Percentiles rank a stretch among this genome's conserved stretches.
Conservation (phyloP, 1,284 basidiomycete genomes). For the Ceratobasidium sp. region DNA sequence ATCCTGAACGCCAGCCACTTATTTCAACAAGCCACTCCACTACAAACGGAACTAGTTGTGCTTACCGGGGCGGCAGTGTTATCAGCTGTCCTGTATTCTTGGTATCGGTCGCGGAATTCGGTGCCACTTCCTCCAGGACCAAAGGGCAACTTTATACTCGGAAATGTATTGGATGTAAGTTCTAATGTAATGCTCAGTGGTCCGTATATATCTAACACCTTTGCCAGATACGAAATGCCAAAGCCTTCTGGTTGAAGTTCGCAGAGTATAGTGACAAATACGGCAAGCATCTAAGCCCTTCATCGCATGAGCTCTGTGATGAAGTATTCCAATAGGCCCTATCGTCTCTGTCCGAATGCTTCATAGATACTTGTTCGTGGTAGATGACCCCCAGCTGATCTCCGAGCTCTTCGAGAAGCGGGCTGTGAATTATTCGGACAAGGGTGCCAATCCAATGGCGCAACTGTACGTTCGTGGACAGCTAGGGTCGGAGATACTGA, state of each 20-base stretch:
- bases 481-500: background rate
- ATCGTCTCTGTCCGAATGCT: conserved; percentile 31
- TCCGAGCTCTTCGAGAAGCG: conserved; percentile 34
- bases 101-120: too few species aligned
- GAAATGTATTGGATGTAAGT: conserved; percentile 25
- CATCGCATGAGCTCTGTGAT: too few species aligned
- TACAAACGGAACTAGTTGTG: too few species aligned
- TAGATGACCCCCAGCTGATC: conserved; percentile 4
- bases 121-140: conserved; percentile 42
- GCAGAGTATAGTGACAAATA: conserved; percentile 21
- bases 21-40: too few species aligned
- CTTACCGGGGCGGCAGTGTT: too few species aligned
- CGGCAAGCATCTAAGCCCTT: background rate
- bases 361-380: background rate
- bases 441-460: conserved; percentile 2
- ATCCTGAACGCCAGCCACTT: too few species aligned
- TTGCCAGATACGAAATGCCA: conserved; percentile 5
- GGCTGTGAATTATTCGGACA: conserved; percentile 21
- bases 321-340: background rate
- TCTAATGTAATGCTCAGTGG: background rate
- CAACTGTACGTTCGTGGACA: background rate
- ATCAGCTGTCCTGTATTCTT: too few species aligned
- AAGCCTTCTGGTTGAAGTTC: conserved; percentile 23
- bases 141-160: conserved; percentile 19
- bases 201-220: background rate